These are phyloP conservation scores for Rhododendron griersonianum DNA, from an alignment of 148 eudicot genomes.

Conservation along the genomic window DNA sequence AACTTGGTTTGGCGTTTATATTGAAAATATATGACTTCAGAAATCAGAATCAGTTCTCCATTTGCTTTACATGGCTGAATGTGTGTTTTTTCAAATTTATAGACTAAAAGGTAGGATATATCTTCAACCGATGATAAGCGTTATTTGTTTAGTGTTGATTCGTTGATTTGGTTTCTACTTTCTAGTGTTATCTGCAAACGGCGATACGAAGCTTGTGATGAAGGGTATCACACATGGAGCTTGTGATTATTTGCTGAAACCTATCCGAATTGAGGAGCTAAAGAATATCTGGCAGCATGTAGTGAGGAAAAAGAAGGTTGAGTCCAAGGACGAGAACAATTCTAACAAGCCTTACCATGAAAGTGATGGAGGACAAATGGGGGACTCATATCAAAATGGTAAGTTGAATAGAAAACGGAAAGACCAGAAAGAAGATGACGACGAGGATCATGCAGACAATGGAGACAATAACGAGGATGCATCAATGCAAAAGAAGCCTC, in stretches of 20 bases:
- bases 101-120: neutral
- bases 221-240: conserved; percentile 85
- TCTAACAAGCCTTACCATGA: conserved; percentile 20
- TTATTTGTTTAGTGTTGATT: neutral
- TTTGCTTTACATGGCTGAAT: neutral
- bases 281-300: conserved; percentile 90
- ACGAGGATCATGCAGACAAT: conserved; percentile 22
- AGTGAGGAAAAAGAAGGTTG: conserved; percentile 45
- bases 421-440: conserved; percentile 48
- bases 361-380: conserved; percentile 28
- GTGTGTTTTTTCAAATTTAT: neutral
- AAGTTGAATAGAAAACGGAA: conserved; percentile 27
- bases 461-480: conserved; percentile 35
- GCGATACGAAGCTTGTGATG: conserved; percentile 76
- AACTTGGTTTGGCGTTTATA: neutral
- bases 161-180: conserved; percentile 17
- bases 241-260: conserved; percentile 84
- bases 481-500: conserved; percentile 56
- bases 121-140: neutral
- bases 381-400: conserved; percentile 20
- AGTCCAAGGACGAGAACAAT: conserved; percentile 19
- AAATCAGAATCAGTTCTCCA: neutral
- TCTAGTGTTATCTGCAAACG: conserved; percentile 78
- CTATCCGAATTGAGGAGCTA: conserved; percentile 81
- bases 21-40: neutral